Evolutionary conservation across 2,329 filamentous ascomycete genomes (phyloP).

Genomic region (Chaetoscypha palmicola): DNA sequence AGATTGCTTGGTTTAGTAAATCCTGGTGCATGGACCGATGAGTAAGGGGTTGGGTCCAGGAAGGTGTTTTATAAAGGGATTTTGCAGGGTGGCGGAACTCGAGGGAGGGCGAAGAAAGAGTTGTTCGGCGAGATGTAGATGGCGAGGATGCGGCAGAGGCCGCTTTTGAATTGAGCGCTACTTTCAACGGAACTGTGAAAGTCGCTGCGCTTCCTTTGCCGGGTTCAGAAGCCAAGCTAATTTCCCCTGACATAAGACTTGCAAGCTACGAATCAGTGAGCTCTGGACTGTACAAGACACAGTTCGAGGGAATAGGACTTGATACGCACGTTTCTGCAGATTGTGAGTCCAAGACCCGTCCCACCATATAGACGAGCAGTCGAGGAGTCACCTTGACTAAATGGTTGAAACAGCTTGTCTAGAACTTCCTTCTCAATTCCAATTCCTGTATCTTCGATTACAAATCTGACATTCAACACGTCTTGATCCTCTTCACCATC

Average conservation of each 20-base stretch:
- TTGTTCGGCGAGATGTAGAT: too few species aligned
- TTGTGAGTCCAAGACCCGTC: constrained; percentile 70
- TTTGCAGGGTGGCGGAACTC: too few species aligned
- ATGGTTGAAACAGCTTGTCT: constrained; percentile 68
- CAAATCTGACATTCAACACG: constrained; percentile 65
- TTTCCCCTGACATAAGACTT: constrained; percentile 72
- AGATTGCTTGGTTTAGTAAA: too few species aligned
- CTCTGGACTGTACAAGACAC: too few species aligned
- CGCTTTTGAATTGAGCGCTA: constrained; percentile 48
- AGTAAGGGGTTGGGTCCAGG: constrained; percentile 39
- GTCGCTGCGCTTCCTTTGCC: constrained; percentile 64
- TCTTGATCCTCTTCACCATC: constrained; percentile 57
- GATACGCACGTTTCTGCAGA: constrained; percentile 78
- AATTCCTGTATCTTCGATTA: constrained; percentile 71
- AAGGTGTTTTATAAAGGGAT: too few species aligned
- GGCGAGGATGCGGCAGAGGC: too few species aligned
- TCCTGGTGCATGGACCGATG: constrained; percentile 51
- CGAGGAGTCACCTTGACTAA: constrained; percentile 74
- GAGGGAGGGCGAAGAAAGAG: too few species aligned
- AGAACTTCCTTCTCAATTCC: constrained; percentile 73
- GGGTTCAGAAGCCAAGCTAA: constrained; percentile 59
- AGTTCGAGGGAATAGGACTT: too few species aligned
- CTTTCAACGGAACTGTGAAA: constrained; percentile 72
- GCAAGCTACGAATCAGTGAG: too few species aligned
- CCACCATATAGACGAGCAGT: constrained; percentile 74